Evolutionary conservation across 495 filamentous ascomycete species (phyloP), one percentile per base, ranked within the genome.

Genomic region (Penicillium manginii): DNA sequence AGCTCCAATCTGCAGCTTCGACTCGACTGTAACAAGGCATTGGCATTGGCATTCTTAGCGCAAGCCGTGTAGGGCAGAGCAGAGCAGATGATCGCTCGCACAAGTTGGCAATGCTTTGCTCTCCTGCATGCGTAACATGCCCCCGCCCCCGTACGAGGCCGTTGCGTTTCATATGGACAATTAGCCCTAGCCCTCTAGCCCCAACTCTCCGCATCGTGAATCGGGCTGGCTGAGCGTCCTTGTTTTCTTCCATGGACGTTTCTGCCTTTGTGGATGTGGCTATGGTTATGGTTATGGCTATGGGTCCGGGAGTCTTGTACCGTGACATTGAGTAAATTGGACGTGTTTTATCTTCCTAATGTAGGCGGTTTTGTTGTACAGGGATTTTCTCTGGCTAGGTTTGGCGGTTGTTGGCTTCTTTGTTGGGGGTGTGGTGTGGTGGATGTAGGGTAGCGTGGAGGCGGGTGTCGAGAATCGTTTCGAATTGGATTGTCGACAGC

Each of bases 121-220:
- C 49, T 57, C 57, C 49, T 57, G 49, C 45, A 64, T 60, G 62
- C 54, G 54, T 61, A 48, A 55, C 57, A 48, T 14, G 12, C 37
- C 51, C 50, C 33, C n/a, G n/a, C 21, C 56, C 33, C 32, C 47
- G 66, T 60, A 52, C 53, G 52, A 64, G 49, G 52, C 64, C 64
- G 59, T 70, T 67, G 59, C 49, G 62, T 70, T 67, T 67, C 59
- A 63, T 62, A 58, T 26, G 60, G 66, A 52, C 63, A 48, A 63
- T 52, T 17, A 55, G 54, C 31, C 40, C 43, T 42, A 12, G 35
- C 15, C 35, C 14, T 43, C 17, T n/a, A 43, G 40, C 40, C 40
- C 52, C 48, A 50, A 62, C 59, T 66, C 64, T 62, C 62, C 61
- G 59, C 62, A 67, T 70, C 60, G 19, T 26, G 47, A 67, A 65